Percentiles rank a stretch among this genome's conserved stretches.
These are phyloP conservation scores for Candida glucosophila DNA, from an alignment of 1,139 yeast species.

Conservation along the genomic window DNA sequence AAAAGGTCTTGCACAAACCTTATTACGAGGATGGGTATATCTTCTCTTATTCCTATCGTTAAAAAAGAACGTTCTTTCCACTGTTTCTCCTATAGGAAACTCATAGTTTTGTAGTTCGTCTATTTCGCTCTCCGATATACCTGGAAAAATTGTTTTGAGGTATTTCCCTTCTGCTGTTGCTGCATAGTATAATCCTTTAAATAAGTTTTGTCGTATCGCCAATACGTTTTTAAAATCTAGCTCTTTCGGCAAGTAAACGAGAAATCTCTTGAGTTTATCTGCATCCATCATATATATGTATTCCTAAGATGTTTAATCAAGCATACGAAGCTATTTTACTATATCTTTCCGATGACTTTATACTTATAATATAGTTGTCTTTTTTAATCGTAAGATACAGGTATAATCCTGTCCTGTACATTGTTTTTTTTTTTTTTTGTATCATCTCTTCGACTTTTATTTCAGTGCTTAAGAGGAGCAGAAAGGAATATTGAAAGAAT, in stretches of 20 bases:
- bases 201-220: conserved; percentile 13
- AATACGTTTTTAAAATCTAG: conserved; percentile 10
- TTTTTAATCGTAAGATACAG: too few relatives aligned
- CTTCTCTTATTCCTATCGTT: conserved; percentile 4
- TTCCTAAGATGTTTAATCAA: not conserved
- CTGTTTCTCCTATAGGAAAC: conserved; percentile 6
- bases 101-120: conserved; percentile 9
- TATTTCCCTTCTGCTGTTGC: conserved; percentile 23
- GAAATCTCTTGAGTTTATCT: conserved; percentile 17
- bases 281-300: conserved; percentile 7
- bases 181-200: conserved; percentile 22
- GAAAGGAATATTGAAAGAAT: not conserved
- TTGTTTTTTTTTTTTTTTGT: not conserved
- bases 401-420: not conserved
- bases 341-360: too few relatives aligned
- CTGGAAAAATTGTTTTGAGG: conserved; percentile 19
- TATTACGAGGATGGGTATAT: conserved; percentile 18
- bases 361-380: too few relatives aligned
- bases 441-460: too few relatives aligned
- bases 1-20: conserved; percentile 59
- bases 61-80: conserved; percentile 9
- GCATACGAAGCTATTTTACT: too few relatives aligned
- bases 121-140: conserved; percentile 12
- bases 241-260: conserved; percentile 19
- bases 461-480: conserved; percentile 1